These are phyloP conservation scores for Chlamydomonas sphaeroides DNA, from an alignment of 139 green algal genomes.

Conservation along the genomic window DNA sequence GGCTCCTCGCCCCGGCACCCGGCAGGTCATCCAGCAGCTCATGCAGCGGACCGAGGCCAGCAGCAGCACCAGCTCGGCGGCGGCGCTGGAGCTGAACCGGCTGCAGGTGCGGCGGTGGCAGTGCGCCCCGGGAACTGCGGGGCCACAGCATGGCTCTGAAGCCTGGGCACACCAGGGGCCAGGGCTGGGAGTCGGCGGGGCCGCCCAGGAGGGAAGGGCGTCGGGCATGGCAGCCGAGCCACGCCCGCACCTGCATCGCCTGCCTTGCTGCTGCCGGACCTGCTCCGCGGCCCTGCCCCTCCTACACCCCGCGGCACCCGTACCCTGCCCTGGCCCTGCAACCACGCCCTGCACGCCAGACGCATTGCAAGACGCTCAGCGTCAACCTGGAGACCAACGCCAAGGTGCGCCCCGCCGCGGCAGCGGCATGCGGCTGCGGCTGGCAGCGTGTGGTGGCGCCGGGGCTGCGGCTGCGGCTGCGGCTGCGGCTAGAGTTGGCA, in stretches of 20 bases:
- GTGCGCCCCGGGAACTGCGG: background rate
- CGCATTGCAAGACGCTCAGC: conserved; percentile 38
- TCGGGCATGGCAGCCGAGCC: too few species aligned
- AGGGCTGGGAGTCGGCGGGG: background rate
- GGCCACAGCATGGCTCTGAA: too few species aligned
- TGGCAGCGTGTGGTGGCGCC: background rate
- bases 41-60: conserved; percentile 32
- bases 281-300: background rate
- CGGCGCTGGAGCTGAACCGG: conserved; percentile 10
- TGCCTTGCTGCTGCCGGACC: background rate
- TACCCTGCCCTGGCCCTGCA: too few species aligned
- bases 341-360: too few species aligned
- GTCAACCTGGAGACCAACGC: conserved; percentile 48
- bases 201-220: too few species aligned
- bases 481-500: too few species aligned
- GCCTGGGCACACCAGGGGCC: background rate
- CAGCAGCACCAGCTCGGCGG: conserved; percentile 3
- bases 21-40: conserved; percentile 45
- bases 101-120: conserved; percentile 6
- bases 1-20: background rate
- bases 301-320: too few species aligned
- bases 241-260: background rate
- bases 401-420: background rate
- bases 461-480: too few species aligned
- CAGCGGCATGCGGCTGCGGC: background rate